phyloP scores from a whole-genome alignment of 441 rosid genomes.

The Populus trichocarpa region DNA sequence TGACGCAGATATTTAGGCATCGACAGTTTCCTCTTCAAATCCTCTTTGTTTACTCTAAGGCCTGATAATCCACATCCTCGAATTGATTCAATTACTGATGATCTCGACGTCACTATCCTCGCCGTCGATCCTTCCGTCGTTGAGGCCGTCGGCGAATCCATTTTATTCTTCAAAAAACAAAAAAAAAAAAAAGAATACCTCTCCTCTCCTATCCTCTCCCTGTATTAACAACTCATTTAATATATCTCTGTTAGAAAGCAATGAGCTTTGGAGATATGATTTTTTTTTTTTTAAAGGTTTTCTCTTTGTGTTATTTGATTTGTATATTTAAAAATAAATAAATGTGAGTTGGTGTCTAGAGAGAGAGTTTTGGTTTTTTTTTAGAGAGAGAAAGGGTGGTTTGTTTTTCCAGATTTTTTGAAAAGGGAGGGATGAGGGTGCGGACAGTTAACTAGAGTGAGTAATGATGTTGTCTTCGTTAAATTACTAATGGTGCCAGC shows the following conservation, averaged over 20 bases:
- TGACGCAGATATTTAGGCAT: conserved; percentile 74
- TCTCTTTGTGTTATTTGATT: neutral
- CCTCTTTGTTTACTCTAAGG: conserved; percentile 65
- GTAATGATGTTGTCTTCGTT: neutral
- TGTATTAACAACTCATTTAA: neutral
- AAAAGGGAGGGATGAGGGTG: neutral
- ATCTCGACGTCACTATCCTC: conserved; percentile 42
- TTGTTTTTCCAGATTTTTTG: neutral
- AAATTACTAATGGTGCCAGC: neutral
- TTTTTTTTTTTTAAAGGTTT: neutral
- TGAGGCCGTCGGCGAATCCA: conserved; percentile 44
- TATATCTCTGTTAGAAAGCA: too few relatives aligned
- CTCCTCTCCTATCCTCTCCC: neutral
- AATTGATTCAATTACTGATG: conserved; percentile 57
- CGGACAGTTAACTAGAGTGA: neutral
- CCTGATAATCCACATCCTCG: conserved; percentile 68
- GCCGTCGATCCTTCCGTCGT: conserved; percentile 41
- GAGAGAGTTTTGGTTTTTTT: neutral
- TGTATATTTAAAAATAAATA: too few relatives aligned
- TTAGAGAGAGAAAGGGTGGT: neutral
- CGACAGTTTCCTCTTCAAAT: conserved; percentile 39
- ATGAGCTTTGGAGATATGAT: too few relatives aligned
- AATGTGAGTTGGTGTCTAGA: neutral
- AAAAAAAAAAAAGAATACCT: neutral
- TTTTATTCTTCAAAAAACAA: too few relatives aligned